Evolutionary conservation across 805 yeast species (phyloP).

Genomic region (Candida ficus): DNA sequence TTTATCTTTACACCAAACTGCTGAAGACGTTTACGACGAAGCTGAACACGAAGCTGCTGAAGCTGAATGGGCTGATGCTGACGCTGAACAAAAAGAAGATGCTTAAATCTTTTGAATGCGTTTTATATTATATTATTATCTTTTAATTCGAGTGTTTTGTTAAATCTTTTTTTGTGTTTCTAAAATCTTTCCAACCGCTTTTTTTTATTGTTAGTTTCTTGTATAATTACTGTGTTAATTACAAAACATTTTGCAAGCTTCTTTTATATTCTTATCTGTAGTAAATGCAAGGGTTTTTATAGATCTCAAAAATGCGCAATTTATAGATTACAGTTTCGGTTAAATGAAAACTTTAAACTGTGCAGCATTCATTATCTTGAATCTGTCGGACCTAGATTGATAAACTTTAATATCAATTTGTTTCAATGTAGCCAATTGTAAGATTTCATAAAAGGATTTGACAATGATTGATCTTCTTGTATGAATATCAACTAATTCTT

Average conservation of each 20-base stretch:
- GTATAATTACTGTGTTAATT: no score
- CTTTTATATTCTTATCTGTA: no score
- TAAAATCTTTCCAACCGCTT: not conserved
- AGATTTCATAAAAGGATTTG: conserved; percentile 24
- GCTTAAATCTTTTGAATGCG: not conserved
- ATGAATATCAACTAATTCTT: conserved; percentile 12
- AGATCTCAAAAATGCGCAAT: no score
- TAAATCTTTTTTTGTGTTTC: not conserved
- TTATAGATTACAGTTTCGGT: no score
- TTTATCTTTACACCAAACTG: conserved; percentile 50
- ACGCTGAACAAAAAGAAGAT: conserved; percentile 27
- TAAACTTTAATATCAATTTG: conserved; percentile 9
- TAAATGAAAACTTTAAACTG: conserved; percentile 9
- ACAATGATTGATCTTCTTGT: conserved; percentile 14
- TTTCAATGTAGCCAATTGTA: conserved; percentile 22
- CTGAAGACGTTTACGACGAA: conserved; percentile 48
- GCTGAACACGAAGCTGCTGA: conserved; percentile 47
- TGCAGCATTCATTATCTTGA: conserved; percentile 8
- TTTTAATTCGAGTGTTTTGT: not conserved
- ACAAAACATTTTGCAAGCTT: no score
- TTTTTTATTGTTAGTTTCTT: no score
- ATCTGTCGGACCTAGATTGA: conserved; percentile 1
- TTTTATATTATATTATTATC: not conserved
- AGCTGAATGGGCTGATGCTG: conserved; percentile 43
- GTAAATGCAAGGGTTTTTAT: no score